Evolutionary conservation across 2,329 filamentous ascomycete species (phyloP), one percentile per base, ranked within the genome.

Genomic region (Gaeumannomyces sp.): DNA sequence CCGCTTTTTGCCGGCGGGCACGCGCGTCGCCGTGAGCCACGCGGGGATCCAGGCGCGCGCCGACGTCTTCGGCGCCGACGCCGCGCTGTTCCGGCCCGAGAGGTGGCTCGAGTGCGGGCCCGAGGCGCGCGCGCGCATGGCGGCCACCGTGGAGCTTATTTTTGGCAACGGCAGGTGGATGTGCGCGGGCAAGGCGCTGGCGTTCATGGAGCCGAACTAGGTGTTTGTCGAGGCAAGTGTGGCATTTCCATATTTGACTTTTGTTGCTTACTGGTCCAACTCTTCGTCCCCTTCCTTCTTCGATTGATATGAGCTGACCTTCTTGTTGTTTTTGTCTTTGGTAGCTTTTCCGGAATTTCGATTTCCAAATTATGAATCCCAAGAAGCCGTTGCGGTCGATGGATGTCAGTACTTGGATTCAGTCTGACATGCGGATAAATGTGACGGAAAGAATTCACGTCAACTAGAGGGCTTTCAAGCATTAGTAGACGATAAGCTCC

Each of bases 151-250:
- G 65, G 71, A 76, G 56, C 68, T 72, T 4, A 68, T 77, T 1
- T 81, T 80, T 69, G 77, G 76, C 1, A 71, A 73, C 33, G 78
- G 79, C 1, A 70, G 71, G n/a, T 77, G 72, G 66, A 67, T 71
- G 65, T 81, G 79, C 65, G 66, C 80, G n/a, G 80, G 79, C 0
- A 78, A 75, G 70, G 70, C 72, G 11, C 75, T 80, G 56, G 78
- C 78, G 0, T 69, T 75, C 65, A 75, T 80, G 69, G 78, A 80
- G 69, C 57, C 80, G 61, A 75, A 76, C 66, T 81, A 81, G 70
- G 69, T 74, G 1, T 68, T 78, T 60, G 73, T 78, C 58, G 76
- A 80, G 75, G 78, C 80, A 70, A 67, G 73, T 67, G 58, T 6
- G n/a, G 25, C 19, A 3, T 28, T 62, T 27, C 29, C n/a, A n/a